A percentile compares a stretch with the other conserved stretches of the same genome.
Evolutionary conservation across 23 red algal species (phyloP).

Genomic region (Gracilaria vermiculophylla): DNA sequence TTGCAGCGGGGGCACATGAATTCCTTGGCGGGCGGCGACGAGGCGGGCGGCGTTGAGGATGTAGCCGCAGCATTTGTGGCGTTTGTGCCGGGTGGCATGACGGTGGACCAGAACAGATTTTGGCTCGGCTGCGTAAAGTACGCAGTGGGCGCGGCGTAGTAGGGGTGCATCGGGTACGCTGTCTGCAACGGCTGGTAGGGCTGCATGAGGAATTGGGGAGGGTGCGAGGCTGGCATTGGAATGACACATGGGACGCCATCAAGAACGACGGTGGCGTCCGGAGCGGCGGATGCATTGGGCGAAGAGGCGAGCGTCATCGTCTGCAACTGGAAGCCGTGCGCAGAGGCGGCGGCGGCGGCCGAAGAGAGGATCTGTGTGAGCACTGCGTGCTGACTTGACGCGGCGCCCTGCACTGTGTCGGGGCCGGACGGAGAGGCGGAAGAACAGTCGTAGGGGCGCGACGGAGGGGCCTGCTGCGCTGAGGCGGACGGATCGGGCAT

Average conservation of each 20-base stretch:
- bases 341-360: background rate
- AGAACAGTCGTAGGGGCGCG: background rate
- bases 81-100: conserved; percentile 6
- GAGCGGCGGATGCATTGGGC: background rate
- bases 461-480: background rate
- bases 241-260: background rate
- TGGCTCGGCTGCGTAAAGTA: conserved; percentile 24
- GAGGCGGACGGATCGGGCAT: conserved; percentile 11
- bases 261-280: background rate
- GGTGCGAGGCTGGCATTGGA: background rate
- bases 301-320: background rate
- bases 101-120: conserved; percentile 39
- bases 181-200: conserved; percentile 9
- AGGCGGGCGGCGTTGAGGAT: background rate
- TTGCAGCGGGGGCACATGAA: conserved; percentile 59
- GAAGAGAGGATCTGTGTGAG: background rate
- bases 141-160: conserved; percentile 8
- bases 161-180: background rate
- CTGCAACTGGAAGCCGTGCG: conserved; percentile 15
- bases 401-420: background rate
- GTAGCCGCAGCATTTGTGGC: background rate
- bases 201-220: background rate
- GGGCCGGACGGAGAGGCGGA: background rate
- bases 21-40: conserved; percentile 14
- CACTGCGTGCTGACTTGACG: background rate